Evolutionary conservation across 495 filamentous ascomycete species (phyloP).

Genomic region (Trichoderma gamsii): DNA sequence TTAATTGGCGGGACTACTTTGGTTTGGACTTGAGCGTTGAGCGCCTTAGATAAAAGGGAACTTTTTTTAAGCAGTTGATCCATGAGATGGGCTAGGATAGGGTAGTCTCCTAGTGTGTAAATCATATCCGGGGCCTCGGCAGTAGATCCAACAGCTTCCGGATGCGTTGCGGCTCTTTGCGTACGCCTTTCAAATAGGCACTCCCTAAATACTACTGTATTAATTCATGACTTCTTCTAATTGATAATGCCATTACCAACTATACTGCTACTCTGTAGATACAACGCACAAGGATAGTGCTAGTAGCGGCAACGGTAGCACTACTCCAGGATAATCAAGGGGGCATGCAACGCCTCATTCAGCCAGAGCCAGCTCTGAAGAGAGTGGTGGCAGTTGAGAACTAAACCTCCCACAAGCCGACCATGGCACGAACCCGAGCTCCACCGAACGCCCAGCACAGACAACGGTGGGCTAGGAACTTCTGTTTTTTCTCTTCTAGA

Average conservation of each 20-base stretch:
- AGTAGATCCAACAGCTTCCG: neutral
- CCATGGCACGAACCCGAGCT: conserved; percentile 4
- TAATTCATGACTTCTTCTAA: neutral
- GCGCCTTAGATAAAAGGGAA: neutral
- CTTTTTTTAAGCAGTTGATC: neutral
- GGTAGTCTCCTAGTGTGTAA: neutral
- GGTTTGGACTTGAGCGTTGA: neutral
- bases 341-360: neutral
- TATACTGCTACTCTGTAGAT: neutral
- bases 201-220: neutral
- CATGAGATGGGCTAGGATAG: neutral
- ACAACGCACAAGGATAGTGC: neutral
- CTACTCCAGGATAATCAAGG: neutral
- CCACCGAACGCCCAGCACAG: conserved; percentile 1
- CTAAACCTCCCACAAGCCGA: neutral
- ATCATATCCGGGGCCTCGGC: neutral
- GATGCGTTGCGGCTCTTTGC: neutral
- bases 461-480: neutral
- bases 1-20: neutral
- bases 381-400: neutral
- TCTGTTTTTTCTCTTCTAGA: neutral
- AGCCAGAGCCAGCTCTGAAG: neutral
- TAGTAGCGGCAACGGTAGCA: too few species aligned
- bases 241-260: neutral
- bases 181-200: neutral